Percentiles rank a stretch among this genome's conserved stretches.
Evolutionary conservation across 352 stramenopile species (phyloP).

Genomic region (Phytophthora pseudosyringae): DNA sequence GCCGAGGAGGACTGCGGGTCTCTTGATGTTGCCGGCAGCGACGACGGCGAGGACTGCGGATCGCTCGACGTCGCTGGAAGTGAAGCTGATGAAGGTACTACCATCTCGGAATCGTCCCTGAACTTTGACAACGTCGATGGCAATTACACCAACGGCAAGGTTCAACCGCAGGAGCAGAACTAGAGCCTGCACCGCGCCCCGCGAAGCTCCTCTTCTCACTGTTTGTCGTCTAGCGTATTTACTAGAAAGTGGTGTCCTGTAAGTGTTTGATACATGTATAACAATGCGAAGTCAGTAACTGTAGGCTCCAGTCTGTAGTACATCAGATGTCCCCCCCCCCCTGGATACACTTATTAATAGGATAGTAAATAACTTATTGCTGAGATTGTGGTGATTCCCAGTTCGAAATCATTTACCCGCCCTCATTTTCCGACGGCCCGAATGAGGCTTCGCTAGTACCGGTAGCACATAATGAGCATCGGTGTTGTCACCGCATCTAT

Average conservation of each 20-base stretch:
- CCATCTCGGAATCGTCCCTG: slow-evolving; percentile 30
- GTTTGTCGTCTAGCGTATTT: slow-evolving; percentile 15
- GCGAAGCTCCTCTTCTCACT: neutral
- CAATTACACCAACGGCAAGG: slow-evolving; percentile 33
- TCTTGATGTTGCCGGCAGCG: slow-evolving; percentile 15
- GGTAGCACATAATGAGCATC: too few species aligned
- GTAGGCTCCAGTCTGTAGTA: too few species aligned
- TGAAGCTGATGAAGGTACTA: neutral
- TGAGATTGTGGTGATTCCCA: too few species aligned
- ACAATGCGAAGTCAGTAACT: neutral
- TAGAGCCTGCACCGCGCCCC: slow-evolving; percentile 1
- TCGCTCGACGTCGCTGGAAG: slow-evolving; percentile 14
- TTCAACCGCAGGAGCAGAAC: slow-evolving; percentile 21
- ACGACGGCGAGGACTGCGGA: slow-evolving; percentile 17
- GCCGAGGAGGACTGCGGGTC: slow-evolving; percentile 26
- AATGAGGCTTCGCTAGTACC: too few species aligned
- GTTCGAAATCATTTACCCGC: too few species aligned
- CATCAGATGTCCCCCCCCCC: too few species aligned
- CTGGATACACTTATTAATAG: too few species aligned
- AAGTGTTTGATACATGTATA: neutral
- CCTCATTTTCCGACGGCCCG: too few species aligned
- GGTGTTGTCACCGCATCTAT: too few species aligned
- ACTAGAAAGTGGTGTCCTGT: neutral
- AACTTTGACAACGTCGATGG: slow-evolving; percentile 25
- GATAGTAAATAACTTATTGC: too few species aligned